Percentiles rank a stretch among this genome's conserved stretches.
Conservation (phyloP, 495 filamentous ascomycete species). For the Chlorociboria aeruginascens region DNA sequence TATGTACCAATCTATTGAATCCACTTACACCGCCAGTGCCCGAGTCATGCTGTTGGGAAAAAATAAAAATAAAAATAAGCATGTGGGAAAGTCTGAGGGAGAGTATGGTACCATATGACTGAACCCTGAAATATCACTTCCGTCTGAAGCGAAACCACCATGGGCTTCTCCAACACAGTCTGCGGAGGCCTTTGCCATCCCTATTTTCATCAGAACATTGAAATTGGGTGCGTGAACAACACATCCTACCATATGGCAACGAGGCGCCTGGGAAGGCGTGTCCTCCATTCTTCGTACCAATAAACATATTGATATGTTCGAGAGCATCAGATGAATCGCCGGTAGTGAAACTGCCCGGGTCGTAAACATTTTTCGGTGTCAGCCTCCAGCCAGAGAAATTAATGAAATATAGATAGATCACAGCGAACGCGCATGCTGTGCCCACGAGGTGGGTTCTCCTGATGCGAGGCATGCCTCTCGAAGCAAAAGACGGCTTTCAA, state of each 20-base stretch:
- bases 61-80: background rate
- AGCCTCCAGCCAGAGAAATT: background rate
- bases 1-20: background rate
- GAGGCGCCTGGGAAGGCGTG: slow-evolving; percentile 65
- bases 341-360: too few relatives aligned
- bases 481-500: background rate
- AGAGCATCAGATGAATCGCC: background rate
- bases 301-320: slow-evolving; percentile 37
- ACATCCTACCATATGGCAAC: slow-evolving; percentile 44
- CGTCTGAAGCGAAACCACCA: slow-evolving; percentile 59
- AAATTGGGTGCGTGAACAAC: background rate
- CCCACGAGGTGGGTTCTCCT: background rate
- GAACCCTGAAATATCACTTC: slow-evolving; percentile 49
- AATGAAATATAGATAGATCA: background rate
- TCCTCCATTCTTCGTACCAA: slow-evolving; percentile 42
- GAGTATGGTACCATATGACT: slow-evolving; percentile 7
- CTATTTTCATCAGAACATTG: slow-evolving; percentile 12
- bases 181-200: slow-evolving; percentile 66
- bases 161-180: slow-evolving; percentile 51
- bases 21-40: slow-evolving; percentile 45
- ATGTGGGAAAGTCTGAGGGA: background rate
- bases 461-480: slow-evolving; percentile 1
- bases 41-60: slow-evolving; percentile 47
- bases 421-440: background rate
- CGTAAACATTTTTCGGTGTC: background rate